Evolutionary conservation across 306 rosid species (phyloP).

Genomic region (Albizia julibrissin): DNA sequence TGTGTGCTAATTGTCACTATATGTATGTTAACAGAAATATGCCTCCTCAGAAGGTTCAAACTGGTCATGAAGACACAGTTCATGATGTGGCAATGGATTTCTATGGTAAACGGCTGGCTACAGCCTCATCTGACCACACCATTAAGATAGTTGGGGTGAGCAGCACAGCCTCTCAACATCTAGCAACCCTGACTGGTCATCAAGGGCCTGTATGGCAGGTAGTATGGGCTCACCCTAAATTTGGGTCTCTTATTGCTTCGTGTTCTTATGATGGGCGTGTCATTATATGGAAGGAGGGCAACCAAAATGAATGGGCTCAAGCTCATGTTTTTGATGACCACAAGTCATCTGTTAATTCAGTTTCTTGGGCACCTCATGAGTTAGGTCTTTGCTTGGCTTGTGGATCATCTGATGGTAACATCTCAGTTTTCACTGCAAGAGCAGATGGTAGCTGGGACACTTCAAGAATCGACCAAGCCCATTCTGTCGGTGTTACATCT

Average conservation of each 20-base stretch:
- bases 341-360: slow-evolving; percentile 76
- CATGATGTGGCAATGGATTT: slow-evolving; percentile 88
- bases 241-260: slow-evolving; percentile 75
- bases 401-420: slow-evolving; percentile 87
- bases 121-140: slow-evolving; percentile 82
- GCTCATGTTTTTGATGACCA: slow-evolving; percentile 73
- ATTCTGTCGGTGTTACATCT: slow-evolving; percentile 86
- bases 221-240: slow-evolving; percentile 84
- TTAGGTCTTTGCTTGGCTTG: slow-evolving; percentile 82
- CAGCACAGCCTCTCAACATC: slow-evolving; percentile 70
- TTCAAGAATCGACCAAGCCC: slow-evolving; percentile 73
- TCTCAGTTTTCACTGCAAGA: slow-evolving; percentile 71
- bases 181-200: slow-evolving; percentile 73
- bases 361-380: slow-evolving; percentile 97
- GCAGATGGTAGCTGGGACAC: slow-evolving; percentile 87
- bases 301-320: slow-evolving; percentile 75
- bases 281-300: slow-evolving; percentile 86
- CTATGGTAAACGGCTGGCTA: slow-evolving; percentile 83
- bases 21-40: slow-evolving; percentile 43
- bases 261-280: slow-evolving; percentile 78
- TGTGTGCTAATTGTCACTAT: slow-evolving; percentile 18
- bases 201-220: slow-evolving; percentile 92
- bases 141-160: slow-evolving; percentile 85
- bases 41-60: slow-evolving; percentile 81
- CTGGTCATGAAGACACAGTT: slow-evolving; percentile 75